Base-by-base conservation (phyloP, 1,139 yeast species). In the Saccharomyces hybrid region DNA sequence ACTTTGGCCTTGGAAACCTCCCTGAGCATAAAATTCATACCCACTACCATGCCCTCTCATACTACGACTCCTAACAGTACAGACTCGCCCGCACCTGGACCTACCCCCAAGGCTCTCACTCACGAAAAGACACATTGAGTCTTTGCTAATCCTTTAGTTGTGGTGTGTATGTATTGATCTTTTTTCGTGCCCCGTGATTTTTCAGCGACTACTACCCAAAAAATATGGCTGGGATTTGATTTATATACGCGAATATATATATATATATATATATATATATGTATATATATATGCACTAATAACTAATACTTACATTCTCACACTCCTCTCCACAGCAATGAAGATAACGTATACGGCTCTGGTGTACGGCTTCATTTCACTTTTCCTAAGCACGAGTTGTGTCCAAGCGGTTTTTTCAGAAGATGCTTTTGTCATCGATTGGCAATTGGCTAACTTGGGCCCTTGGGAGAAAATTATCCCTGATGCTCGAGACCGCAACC, bases 1-100 rank as follows among this genome's bases (percentile, higher is more conserved):
- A 65, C 63, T 31, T 55, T 70, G 47, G 72, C 70, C 3, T 56
- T 70, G 27, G 72, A 69, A 47, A 67, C 72, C 2, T 66, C 72
- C 2, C 57, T 70, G 42, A 68, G 71, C 56, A 69, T 69, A 13
- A 69, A 69, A 52, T 68, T 69, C 52, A 59, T 70, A 25, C 73
- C 73, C 2, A 67, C 71, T 1, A 65, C 44, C n/a, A 38, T 38
- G 44, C 44, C 44, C 44, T 38, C 44, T 8, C 44, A 38, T 20
- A 38, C 44, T n/a, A n/a, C n/a, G n/a, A n/a, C n/a, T n/a, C n/a
- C n/a, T n/a, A n/a, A n/a, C n/a, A n/a, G n/a, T n/a, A n/a, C n/a
- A n/a, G n/a, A n/a, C n/a, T n/a, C n/a, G n/a, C n/a, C n/a, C n/a
- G n/a, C 11, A 16, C 44, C 44, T 2, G 44, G 44, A 5, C 44